phyloP scores from a whole-genome alignment of 768 basidiomycete genomes.

The Trametes elegans region DNA sequence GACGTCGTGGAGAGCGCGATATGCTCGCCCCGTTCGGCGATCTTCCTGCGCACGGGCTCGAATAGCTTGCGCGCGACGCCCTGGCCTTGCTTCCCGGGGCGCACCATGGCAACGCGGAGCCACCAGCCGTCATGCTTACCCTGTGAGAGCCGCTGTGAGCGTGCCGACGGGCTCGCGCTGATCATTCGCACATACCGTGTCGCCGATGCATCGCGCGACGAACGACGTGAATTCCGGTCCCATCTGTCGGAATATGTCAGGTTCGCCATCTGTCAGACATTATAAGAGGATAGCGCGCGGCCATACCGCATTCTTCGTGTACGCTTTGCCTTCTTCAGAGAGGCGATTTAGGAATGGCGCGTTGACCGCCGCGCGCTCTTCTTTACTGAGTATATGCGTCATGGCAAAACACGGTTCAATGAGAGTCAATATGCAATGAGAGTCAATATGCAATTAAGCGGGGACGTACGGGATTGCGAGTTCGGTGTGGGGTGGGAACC shows the following conservation, averaged over 20 bases:
- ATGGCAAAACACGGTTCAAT: too few species aligned
- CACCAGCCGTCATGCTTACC: conserved; percentile 3
- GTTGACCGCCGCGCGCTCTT: background rate
- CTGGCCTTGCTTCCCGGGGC: background rate
- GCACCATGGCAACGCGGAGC: background rate
- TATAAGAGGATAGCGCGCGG: too few species aligned
- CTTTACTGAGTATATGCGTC: background rate
- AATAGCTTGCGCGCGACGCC: background rate
- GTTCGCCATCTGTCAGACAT: too few species aligned
- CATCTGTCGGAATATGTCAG: background rate
- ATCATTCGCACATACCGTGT: background rate
- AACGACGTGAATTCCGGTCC: background rate
- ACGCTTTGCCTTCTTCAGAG: background rate
- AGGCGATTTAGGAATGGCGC: background rate
- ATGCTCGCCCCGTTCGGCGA: background rate
- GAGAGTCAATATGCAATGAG: too few species aligned
- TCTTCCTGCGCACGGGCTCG: background rate
- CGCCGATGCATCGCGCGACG: background rate
- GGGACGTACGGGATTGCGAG: conserved; percentile 1
- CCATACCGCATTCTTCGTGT: background rate
- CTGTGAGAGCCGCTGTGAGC: background rate
- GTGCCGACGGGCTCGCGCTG: background rate
- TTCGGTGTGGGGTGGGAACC: background rate
- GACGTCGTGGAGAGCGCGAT: background rate
- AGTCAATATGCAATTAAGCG: too few species aligned